A percentile compares a stretch with the other conserved stretches of the same genome.
Evolutionary conservation across 148 eudicot species (phyloP).

Genomic region (Pouteria glomerata): DNA sequence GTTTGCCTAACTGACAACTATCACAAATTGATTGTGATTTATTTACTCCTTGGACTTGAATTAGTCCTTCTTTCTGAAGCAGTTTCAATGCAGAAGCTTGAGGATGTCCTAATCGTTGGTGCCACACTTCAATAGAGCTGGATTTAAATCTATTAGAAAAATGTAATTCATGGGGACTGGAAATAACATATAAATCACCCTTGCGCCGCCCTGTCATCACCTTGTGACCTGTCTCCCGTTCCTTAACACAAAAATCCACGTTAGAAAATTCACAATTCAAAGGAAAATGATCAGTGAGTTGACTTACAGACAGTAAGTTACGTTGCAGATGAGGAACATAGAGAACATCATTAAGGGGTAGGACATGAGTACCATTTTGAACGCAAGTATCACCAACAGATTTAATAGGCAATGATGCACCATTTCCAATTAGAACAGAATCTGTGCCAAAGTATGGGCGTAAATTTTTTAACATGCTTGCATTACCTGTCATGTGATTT

Average conservation of each 20-base stretch:
- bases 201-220: not conserved
- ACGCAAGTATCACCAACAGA: too few relatives aligned
- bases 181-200: not conserved
- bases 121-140: not conserved
- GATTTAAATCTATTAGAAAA: not conserved
- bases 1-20: not conserved
- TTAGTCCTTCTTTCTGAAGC: not conserved
- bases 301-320: not conserved
- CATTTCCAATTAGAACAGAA: not conserved
- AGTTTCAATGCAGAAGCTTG: not conserved
- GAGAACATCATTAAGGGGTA: not conserved
- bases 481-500: not conserved
- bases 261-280: constrained; percentile 5
- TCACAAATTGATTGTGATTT: not conserved
- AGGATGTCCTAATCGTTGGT: not conserved
- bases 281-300: not conserved
- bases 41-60: not conserved
- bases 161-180: not conserved
- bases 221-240: not conserved
- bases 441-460: not conserved
- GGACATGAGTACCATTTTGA: not conserved
- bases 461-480: not conserved
- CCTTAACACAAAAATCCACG: constrained; percentile 5
- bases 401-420: not conserved
- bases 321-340: not conserved